phyloP scores from a whole-genome alignment of 1,284 basidiomycete genomes.

The Leccinum solheimii region DNA sequence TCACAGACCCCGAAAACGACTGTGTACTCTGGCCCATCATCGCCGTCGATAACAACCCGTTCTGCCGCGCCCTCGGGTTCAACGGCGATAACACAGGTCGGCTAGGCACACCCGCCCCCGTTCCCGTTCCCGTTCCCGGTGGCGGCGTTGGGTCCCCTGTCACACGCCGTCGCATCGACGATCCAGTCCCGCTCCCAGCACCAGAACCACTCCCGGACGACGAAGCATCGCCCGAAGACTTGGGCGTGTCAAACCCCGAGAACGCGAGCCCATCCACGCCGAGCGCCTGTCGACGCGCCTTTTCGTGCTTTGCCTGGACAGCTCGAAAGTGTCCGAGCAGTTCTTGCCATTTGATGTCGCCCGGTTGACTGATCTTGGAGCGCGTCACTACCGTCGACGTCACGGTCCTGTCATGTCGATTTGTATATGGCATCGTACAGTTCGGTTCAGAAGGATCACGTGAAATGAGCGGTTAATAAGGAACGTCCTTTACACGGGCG shows the following conservation, averaged over 20 bases:
- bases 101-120: conserved; percentile 14
- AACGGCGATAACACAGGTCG: conserved; percentile 62
- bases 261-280: conserved; percentile 38
- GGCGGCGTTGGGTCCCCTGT: conserved; percentile 43
- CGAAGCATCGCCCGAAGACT: conserved; percentile 21
- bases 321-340: conserved; percentile 83
- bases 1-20: conserved; percentile 11
- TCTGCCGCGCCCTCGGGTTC: conserved; percentile 65
- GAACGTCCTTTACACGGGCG: neutral
- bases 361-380: conserved; percentile 70
- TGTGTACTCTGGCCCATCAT: conserved; percentile 27
- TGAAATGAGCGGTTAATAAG: neutral
- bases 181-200: conserved; percentile 26
- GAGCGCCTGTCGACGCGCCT: conserved; percentile 70
- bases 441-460: neutral
- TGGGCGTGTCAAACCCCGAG: conserved; percentile 28
- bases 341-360: conserved; percentile 94
- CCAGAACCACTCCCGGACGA: conserved; percentile 24
- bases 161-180: conserved; percentile 55
- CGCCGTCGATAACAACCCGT: conserved; percentile 40
- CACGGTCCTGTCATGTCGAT: conserved; percentile 27
- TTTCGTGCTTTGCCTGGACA: conserved; percentile 85
- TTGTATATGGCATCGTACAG: neutral
- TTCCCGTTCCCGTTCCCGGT: neutral
- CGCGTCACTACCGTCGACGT: conserved; percentile 42